phyloP scores from a whole-genome alignment of 2,329 filamentous ascomycete species.

The Sarocladiaceae sp. region DNA sequence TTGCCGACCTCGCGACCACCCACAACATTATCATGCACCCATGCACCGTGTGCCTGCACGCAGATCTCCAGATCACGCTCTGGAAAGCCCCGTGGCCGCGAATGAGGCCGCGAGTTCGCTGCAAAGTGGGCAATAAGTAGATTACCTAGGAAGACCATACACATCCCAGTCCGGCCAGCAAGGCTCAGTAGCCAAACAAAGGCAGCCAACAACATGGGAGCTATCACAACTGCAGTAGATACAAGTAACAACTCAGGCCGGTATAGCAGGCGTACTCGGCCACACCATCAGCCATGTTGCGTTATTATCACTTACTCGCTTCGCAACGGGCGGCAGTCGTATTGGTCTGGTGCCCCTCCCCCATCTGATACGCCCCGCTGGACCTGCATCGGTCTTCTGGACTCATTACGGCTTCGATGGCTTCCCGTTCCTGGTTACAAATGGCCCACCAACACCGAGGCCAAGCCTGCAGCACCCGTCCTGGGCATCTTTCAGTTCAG shows the following conservation, averaged over 20 bases:
- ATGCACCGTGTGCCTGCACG: constrained; percentile 4
- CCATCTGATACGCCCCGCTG: constrained; percentile 6
- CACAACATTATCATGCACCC: neutral
- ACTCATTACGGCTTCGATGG: constrained; percentile 2
- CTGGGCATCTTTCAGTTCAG: too few species aligned
- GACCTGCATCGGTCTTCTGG: constrained; percentile 5
- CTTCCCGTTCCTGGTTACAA: too few species aligned
- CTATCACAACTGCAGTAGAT: too few species aligned
- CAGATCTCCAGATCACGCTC: constrained; percentile 7
- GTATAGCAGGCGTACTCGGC: too few species aligned
- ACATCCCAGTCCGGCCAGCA: too few species aligned
- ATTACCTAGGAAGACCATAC: too few species aligned
- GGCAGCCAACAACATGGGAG: too few species aligned
- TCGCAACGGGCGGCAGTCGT: neutral
- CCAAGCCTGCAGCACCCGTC: neutral
- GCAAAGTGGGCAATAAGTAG: too few species aligned
- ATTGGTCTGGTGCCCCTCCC: constrained; percentile 2
- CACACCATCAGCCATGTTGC: neutral
- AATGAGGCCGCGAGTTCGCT: constrained; percentile 6
- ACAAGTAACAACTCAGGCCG: neutral
- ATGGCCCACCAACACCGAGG: neutral
- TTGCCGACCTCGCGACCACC: neutral
- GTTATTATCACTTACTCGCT: constrained; percentile 4
- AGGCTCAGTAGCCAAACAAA: too few species aligned
- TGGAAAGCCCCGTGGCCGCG: constrained; percentile 1